A percentile compares a stretch with the other conserved stretches of the same genome.
phyloP scores from a whole-genome alignment of 2,329 filamentous ascomycete species.

The Aspergillus tubingensis region DNA sequence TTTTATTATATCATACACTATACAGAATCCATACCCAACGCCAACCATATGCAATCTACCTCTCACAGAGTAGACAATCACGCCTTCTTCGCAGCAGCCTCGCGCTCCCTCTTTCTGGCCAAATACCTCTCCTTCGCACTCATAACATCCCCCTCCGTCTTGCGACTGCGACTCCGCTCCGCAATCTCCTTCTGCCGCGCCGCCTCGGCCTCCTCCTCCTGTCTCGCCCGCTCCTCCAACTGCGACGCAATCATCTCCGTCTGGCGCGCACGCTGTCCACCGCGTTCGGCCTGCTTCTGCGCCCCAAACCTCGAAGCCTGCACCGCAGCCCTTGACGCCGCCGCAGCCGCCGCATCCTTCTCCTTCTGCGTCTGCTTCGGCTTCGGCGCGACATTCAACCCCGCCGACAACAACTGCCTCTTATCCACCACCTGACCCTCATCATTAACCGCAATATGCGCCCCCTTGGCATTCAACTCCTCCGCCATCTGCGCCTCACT shows the following conservation, averaged over 20 bases:
- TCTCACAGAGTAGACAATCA: neutral
- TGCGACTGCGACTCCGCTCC: conserved; percentile 59
- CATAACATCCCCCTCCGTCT: conserved; percentile 59
- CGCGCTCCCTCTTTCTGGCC: conserved; percentile 58
- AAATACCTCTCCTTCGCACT: conserved; percentile 64
- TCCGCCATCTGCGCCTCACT: conserved; percentile 57
- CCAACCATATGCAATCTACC: neutral
- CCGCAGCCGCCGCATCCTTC: conserved; percentile 19
- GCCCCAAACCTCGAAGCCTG: conserved; percentile 25
- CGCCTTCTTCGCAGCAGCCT: conserved; percentile 34
- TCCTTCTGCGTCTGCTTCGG: conserved; percentile 42
- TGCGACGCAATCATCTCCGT: conserved; percentile 63
- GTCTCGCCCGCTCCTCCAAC: conserved; percentile 57
- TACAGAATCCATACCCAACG: neutral
- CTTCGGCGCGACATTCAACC: conserved; percentile 62
- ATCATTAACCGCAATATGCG: conserved; percentile 61
- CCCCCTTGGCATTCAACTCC: conserved; percentile 54
- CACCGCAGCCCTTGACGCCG: conserved; percentile 20
- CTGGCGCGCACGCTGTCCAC: conserved; percentile 56
- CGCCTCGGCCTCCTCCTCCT: conserved; percentile 59
- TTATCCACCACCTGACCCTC: conserved; percentile 67
- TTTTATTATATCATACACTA: conserved; percentile 1
- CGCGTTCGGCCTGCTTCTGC: conserved; percentile 41
- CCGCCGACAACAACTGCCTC: conserved; percentile 62
- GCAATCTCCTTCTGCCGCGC: conserved; percentile 56